These are phyloP conservation scores for Quercus engelmannii DNA, from an alignment of 306 rosid genomes.

Conservation along the genomic window DNA sequence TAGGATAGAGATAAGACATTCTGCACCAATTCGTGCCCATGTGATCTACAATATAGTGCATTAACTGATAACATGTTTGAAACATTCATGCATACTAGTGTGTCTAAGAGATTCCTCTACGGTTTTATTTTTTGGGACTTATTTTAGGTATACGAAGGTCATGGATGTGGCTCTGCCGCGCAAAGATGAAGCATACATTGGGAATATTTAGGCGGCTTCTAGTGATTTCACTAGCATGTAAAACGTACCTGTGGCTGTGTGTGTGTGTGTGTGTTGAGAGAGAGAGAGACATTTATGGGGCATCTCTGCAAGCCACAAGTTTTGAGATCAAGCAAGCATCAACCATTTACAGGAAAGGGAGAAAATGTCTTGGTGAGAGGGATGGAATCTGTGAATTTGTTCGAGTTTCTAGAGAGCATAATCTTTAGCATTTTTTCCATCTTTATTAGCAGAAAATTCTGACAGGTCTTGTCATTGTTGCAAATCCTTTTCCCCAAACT, in stretches of 20 bases:
- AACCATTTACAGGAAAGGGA: slow-evolving; percentile 20
- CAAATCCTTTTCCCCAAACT: slow-evolving; percentile 22
- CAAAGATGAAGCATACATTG: neutral
- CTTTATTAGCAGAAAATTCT: slow-evolving; percentile 27
- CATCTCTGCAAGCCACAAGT: slow-evolving; percentile 1
- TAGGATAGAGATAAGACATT: too few relatives aligned
- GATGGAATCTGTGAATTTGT: slow-evolving; percentile 50
- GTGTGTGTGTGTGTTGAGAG: neutral
- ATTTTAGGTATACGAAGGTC: neutral
- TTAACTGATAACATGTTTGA: neutral
- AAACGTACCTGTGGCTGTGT: neutral
- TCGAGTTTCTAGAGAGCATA: slow-evolving; percentile 44
- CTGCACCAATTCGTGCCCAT: too few relatives aligned
- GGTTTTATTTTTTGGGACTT: too few relatives aligned
- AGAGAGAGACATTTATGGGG: neutral
- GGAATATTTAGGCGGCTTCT: neutral
- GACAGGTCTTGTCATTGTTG: slow-evolving; percentile 35
- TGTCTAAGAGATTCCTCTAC: too few relatives aligned
- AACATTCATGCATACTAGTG: neutral
- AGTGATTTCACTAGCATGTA: neutral
- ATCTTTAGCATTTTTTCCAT: slow-evolving; percentile 3
- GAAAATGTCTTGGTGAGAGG: slow-evolving; percentile 25
- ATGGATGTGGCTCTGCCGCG: neutral
- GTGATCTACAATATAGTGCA: too few relatives aligned
- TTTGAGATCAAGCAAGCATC: slow-evolving; percentile 33